Base-by-base conservation (phyloP, 805 yeast species). In the Candida qinlingensis region DNA sequence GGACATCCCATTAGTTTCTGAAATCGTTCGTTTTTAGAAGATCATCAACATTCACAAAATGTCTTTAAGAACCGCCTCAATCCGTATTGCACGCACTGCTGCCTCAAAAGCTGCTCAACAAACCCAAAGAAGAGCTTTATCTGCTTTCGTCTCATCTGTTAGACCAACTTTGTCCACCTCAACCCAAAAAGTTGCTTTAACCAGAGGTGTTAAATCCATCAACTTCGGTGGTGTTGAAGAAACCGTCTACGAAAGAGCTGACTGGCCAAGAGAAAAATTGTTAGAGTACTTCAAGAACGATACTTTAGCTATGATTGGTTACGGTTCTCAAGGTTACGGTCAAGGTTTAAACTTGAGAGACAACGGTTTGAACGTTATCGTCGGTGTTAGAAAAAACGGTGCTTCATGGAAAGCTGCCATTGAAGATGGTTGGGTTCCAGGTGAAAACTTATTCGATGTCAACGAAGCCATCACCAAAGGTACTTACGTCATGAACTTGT, bases 241-340 rank as follows among this genome's bases (percentile, higher is more conserved):
- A 80, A 74, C 84, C 61, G 99, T 94, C 61, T 92, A 94, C 80
- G 98, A 94, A 81, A 88, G 99, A 76, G 85, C 90, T 65, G 99
- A 94, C 87, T 94, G 99, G 99, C 99, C 99, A 75, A 81, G 85
- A 72, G 98, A 92, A 77, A 92, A 87, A 80, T 80, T 94, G 67
- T 80, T 85, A 57, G 91, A 89, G 67, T 94, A 91, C 82, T 94
- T 94, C 90, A 92, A 94, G 83, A 78, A 91, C 74, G 98, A 94
- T 73, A 94, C 99, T 54, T 78, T 94, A 68, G 98, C 99, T 61
- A 76, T 94, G 68, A 91, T 94, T 63, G 99, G 99, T 75, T 94
- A 94, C 84, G 99, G 99, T 70, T 92, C 99, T 60, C 99, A 94
- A 79, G 99, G 99, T 81, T 92, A 94, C 81, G 99, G 99, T 71